Percentiles rank a stretch among this genome's conserved stretches.
phyloP scores from a whole-genome alignment of 2,329 filamentous ascomycete species.

The Hypoxylon rubiginosum region DNA sequence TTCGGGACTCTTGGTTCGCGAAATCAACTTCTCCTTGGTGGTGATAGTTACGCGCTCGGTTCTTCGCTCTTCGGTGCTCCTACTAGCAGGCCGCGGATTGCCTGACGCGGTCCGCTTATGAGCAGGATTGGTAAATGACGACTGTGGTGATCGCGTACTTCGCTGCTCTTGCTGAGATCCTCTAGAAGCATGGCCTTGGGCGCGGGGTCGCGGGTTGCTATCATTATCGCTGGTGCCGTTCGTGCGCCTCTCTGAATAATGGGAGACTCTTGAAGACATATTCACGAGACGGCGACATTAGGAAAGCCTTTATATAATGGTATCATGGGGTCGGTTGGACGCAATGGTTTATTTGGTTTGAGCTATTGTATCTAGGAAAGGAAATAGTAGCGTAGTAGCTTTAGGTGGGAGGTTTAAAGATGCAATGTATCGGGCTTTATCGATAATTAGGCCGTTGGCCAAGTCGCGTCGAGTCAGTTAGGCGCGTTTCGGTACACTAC shows the following conservation, averaged over 20 bases:
- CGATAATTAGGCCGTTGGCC: conserved; percentile 24
- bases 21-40: conserved; percentile 72
- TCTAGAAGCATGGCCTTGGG: conserved; percentile 35
- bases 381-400: not conserved
- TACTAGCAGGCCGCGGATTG: conserved; percentile 65
- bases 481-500: conserved; percentile 26
- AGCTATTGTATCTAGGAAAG: conserved; percentile 9
- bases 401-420: conserved; percentile 18
- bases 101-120: conserved; percentile 72
- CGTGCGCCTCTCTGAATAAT: conserved; percentile 57
- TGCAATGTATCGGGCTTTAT: conserved; percentile 24
- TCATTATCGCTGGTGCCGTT: conserved; percentile 56
- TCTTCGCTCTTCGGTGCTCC: conserved; percentile 65
- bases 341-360: conserved; percentile 11
- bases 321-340: conserved; percentile 34
- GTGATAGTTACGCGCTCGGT: conserved; percentile 71
- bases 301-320: conserved; percentile 29
- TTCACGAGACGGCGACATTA: conserved; percentile 47
- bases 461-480: conserved; percentile 29
- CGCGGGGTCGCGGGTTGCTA: conserved; percentile 46
- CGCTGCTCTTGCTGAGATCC: conserved; percentile 52
- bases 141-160: conserved; percentile 52
- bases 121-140: conserved; percentile 56
- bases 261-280: conserved; percentile 57
- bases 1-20: conserved; percentile 71